phyloP scores from a whole-genome alignment of 345 rosid genomes.

The Linum usitatissimum region DNA sequence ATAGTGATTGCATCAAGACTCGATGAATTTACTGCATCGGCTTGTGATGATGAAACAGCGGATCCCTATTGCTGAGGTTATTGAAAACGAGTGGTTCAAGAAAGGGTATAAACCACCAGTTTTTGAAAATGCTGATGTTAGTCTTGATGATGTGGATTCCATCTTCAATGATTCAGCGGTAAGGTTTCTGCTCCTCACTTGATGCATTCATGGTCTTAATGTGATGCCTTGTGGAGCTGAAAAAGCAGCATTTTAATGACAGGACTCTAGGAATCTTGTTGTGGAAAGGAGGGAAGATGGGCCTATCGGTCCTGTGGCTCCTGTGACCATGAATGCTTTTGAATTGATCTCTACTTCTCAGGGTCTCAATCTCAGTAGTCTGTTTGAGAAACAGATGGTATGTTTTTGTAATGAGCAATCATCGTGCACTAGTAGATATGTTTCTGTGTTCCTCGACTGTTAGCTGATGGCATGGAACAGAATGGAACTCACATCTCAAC shows the following conservation, averaged over 20 bases:
- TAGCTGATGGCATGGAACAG: not conserved
- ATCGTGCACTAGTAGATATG: not conserved
- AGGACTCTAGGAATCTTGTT: constrained; percentile 67
- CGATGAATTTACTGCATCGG: constrained; percentile 10
- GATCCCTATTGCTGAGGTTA: constrained; percentile 64
- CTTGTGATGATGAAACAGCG: constrained; percentile 50
- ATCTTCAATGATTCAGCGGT: constrained; percentile 72
- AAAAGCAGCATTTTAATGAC: constrained; percentile 14
- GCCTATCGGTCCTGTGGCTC: constrained; percentile 31
- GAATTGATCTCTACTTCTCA: constrained; percentile 94
- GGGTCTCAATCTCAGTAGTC: constrained; percentile 87
- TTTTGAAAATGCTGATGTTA: constrained; percentile 68
- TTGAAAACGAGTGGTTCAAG: constrained; percentile 94
- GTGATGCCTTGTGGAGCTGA: constrained; percentile 8
- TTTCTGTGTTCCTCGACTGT: not conserved
- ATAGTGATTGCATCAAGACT: constrained; percentile 3
- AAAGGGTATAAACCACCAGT: constrained; percentile 84
- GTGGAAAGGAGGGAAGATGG: constrained; percentile 84
- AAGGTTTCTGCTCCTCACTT: constrained; percentile 21
- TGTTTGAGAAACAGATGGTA: constrained; percentile 97
- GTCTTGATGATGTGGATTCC: constrained; percentile 76
- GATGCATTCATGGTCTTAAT: constrained; percentile 1
- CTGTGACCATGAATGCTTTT: constrained; percentile 91
- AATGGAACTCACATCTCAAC: not conserved
- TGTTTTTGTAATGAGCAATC: not conserved